A percentile compares a stretch with the other conserved stretches of the same genome.
Evolutionary conservation across 2,329 filamentous ascomycete species (phyloP).

Genomic region (Domatiomyces catenatus): DNA sequence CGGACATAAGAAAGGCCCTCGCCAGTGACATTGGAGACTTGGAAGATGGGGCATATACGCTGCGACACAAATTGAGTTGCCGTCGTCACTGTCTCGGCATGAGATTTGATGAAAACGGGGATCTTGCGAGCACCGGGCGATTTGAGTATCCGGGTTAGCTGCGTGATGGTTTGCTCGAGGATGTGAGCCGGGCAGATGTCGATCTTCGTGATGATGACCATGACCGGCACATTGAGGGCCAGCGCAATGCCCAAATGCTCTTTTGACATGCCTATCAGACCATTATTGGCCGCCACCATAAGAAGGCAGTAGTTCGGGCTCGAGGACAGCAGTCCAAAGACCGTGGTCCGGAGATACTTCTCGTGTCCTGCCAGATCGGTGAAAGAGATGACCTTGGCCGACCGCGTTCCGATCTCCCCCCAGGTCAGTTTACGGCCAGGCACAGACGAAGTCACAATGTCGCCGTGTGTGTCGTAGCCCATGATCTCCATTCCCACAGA

Average conservation of each 20-base stretch:
- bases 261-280: slow-evolving; percentile 93
- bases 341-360: slow-evolving; percentile 84
- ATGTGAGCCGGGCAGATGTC: slow-evolving; percentile 96
- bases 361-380: slow-evolving; percentile 93
- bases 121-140: slow-evolving; percentile 89
- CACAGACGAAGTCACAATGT: slow-evolving; percentile 65
- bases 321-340: slow-evolving; percentile 85
- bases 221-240: slow-evolving; percentile 88
- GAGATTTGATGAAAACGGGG: slow-evolving; percentile 83
- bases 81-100: slow-evolving; percentile 84
- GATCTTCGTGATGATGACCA: slow-evolving; percentile 96
- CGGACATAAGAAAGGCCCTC: slow-evolving; percentile 80
- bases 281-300: slow-evolving; percentile 98
- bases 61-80: slow-evolving; percentile 91
- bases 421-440: slow-evolving; percentile 80
- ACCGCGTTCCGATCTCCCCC: slow-evolving; percentile 93
- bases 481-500: slow-evolving; percentile 98
- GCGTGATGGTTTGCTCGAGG: slow-evolving; percentile 77
- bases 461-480: slow-evolving; percentile 79
- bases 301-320: slow-evolving; percentile 94
- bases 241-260: slow-evolving; percentile 92
- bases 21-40: slow-evolving; percentile 94
- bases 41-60: slow-evolving; percentile 91
- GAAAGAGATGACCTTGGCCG: slow-evolving; percentile 91
- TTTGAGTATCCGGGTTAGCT: slow-evolving; percentile 84